Conservation (phyloP, 2,329 filamentous ascomycete species). For the Diaporthe australafricana region DNA sequence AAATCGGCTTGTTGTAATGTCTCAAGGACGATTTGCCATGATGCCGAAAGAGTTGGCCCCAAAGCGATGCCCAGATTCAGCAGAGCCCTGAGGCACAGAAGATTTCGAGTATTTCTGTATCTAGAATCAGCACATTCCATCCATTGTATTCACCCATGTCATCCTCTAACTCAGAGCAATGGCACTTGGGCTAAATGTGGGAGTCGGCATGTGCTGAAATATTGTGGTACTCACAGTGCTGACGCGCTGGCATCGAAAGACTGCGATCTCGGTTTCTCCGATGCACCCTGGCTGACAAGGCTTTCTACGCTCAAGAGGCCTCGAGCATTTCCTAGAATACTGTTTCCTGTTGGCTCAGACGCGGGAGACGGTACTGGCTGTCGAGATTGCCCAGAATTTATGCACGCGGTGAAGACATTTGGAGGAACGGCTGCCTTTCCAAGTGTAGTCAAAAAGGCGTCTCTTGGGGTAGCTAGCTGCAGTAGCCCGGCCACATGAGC, state of each 20-base stretch:
- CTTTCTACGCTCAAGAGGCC: constrained; percentile 81
- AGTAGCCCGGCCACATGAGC: constrained; percentile 93
- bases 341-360: constrained; percentile 60
- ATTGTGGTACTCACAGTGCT: constrained; percentile 58
- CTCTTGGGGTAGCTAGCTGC: constrained; percentile 84
- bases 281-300: constrained; percentile 67
- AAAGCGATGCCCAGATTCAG: constrained; percentile 96
- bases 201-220: too few relatives aligned
- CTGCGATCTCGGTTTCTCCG: constrained; percentile 69
- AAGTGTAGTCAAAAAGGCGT: constrained; percentile 93
- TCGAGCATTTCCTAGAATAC: constrained; percentile 78
- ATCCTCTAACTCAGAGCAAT: neutral
- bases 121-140: neutral
- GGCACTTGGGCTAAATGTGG: neutral
- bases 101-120: constrained; percentile 79
- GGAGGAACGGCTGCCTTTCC: constrained; percentile 93
- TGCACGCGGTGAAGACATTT: constrained; percentile 74
- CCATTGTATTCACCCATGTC: neutral
- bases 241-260: constrained; percentile 66
- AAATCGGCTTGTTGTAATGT: constrained; percentile 94
- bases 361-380: constrained; percentile 57
- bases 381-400: constrained; percentile 60
- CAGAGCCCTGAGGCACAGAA: constrained; percentile 89
- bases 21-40: constrained; percentile 93
- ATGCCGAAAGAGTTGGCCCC: constrained; percentile 84